phyloP scores from a whole-genome alignment of 73 alveolate genomes.

The Stentor roeselii region DNA sequence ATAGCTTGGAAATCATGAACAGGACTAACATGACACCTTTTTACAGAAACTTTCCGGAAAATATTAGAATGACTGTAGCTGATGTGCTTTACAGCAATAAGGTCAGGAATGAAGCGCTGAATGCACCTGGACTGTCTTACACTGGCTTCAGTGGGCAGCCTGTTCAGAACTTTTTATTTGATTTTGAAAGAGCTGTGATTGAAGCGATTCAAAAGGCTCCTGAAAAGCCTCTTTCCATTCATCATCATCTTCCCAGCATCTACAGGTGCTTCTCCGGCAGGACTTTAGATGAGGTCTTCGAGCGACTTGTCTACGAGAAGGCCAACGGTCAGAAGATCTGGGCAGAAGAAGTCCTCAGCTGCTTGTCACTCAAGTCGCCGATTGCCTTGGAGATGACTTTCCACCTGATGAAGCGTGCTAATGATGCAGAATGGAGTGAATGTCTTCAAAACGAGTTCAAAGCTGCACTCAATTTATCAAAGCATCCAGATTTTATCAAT shows the following conservation, averaged over 20 bases:
- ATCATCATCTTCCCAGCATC: not conserved
- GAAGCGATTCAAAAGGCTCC: not conserved
- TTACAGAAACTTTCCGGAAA: not conserved
- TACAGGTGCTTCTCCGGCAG: slow-evolving; percentile 2
- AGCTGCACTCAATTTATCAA: not conserved
- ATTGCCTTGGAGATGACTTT: not conserved
- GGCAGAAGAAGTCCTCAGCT: not conserved
- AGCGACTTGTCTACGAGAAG: not conserved
- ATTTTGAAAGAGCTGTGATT: not conserved
- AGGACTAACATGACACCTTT: slow-evolving; percentile 4
- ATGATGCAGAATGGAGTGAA: slow-evolving; percentile 8
- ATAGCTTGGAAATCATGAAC: not conserved
- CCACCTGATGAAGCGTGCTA: not conserved
- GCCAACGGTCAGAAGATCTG: not conserved
- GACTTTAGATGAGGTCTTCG: slow-evolving; percentile 3
- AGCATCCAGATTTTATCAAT: slow-evolving; percentile 8
- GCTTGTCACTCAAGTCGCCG: not conserved
- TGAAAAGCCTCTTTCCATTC: not conserved
- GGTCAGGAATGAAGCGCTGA: not conserved
- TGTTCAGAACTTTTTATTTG: not conserved
- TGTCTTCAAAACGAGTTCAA: slow-evolving; percentile 6
- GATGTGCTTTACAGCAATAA: not conserved
- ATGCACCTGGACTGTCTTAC: not conserved
- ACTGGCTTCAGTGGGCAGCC: not conserved
- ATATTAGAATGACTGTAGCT: slow-evolving; percentile 4